phyloP scores from a whole-genome alignment of 2,329 filamentous ascomycete species.

The Aspergillus pseudonomiae region DNA sequence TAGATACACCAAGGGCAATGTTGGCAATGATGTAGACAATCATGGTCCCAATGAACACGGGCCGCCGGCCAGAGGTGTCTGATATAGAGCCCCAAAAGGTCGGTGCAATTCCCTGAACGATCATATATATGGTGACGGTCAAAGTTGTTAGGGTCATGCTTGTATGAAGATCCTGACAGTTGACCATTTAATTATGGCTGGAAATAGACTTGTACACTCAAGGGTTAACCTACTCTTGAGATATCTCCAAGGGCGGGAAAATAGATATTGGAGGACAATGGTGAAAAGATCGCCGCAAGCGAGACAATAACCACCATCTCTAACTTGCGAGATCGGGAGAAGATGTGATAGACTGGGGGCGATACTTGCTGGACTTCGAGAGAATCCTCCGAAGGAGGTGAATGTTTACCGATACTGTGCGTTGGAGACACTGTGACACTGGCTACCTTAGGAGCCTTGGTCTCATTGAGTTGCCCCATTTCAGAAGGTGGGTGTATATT shows the following conservation, averaged over 20 bases:
- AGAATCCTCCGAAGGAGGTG: background rate
- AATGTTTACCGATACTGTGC: background rate
- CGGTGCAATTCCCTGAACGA: slow-evolving; percentile 56
- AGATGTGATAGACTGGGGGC: background rate
- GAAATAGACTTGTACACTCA: background rate
- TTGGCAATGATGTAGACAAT: slow-evolving; percentile 53
- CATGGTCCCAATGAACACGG: slow-evolving; percentile 50
- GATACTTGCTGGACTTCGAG: background rate
- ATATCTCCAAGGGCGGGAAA: slow-evolving; percentile 44
- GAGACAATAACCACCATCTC: background rate
- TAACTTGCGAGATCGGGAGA: background rate
- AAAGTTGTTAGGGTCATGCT: slow-evolving; percentile 34
- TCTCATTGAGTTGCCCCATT: background rate
- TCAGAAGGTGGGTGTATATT: background rate
- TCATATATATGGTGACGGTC: slow-evolving; percentile 50
- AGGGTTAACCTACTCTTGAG: slow-evolving; percentile 11
- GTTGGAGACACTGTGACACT: background rate
- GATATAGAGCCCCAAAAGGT: slow-evolving; percentile 54
- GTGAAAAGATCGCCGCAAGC: slow-evolving; percentile 34
- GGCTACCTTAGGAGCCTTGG: background rate
- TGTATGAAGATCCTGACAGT: slow-evolving; percentile 25
- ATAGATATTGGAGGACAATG: slow-evolving; percentile 51
- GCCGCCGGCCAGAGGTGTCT: slow-evolving; percentile 51
- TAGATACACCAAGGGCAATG: slow-evolving; percentile 42
- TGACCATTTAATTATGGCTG: background rate